Conservation (phyloP, 129 eudicot species). For the Mikania micrantha region DNA sequence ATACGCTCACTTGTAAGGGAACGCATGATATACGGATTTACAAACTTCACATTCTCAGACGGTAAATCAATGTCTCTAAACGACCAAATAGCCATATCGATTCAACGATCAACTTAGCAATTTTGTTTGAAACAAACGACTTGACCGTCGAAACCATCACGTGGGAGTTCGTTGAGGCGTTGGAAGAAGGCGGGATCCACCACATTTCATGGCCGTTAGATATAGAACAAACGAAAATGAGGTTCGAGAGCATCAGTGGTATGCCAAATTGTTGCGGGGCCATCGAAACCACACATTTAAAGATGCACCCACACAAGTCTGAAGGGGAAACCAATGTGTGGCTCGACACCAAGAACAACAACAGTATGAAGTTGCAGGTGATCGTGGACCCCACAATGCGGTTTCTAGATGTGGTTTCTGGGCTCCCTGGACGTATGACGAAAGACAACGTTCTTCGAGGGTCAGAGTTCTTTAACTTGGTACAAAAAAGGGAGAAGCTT, state of each 20-base stretch:
- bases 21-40: conserved; percentile 31
- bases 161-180: conserved; percentile 58
- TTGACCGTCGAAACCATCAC: conserved; percentile 49
- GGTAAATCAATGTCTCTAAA: conserved; percentile 35
- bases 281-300: conserved; percentile 51
- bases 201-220: conserved; percentile 41
- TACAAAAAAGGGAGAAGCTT: conserved; percentile 55
- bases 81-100: conserved; percentile 55
- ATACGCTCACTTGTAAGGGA: conserved; percentile 47
- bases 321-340: conserved; percentile 31
- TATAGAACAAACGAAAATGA: conserved; percentile 21
- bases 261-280: conserved; percentile 74
- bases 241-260: conserved; percentile 46
- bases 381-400: conserved; percentile 75
- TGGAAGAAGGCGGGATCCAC: conserved; percentile 28
- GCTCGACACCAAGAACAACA: conserved; percentile 33
- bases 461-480: conserved; percentile 40
- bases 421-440: conserved; percentile 77
- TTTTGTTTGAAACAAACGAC: conserved; percentile 38
- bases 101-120: conserved; percentile 35
- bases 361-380: conserved; percentile 48
- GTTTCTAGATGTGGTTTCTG: conserved; percentile 68
- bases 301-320: conserved; percentile 21
- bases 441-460: conserved; percentile 38
- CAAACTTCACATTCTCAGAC: conserved; percentile 29